These are phyloP conservation scores for Hypoxylon sp. DNA, from an alignment of 2,329 filamentous ascomycete species.

Conservation along the genomic window DNA sequence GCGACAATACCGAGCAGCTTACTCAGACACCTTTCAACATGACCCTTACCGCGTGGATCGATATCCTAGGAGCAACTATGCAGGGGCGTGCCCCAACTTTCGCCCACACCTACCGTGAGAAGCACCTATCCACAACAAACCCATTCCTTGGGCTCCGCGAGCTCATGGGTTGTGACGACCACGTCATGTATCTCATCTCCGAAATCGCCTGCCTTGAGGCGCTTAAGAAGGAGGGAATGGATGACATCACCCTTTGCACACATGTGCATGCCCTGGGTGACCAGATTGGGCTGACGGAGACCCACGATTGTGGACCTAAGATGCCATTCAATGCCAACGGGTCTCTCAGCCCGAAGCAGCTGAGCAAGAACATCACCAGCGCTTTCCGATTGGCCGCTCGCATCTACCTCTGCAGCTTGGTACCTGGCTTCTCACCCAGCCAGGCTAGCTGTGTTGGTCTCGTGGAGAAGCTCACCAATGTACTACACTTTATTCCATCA, in stretches of 20 bases:
- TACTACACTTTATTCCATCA: constrained; percentile 85
- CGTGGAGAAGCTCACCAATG: constrained; percentile 81
- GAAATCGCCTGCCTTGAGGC: constrained; percentile 97
- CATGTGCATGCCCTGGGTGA: constrained; percentile 90
- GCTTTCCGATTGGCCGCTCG: constrained; percentile 93
- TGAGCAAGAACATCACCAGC: constrained; percentile 89
- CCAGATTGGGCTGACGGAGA: constrained; percentile 87
- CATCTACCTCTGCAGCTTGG: constrained; percentile 96
- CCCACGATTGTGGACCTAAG: constrained; percentile 70
- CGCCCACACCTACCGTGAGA: constrained; percentile 94
- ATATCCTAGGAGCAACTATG: constrained; percentile 96
- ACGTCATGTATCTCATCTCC: constrained; percentile 97
- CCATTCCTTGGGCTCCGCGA: constrained; percentile 82
- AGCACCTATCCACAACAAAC: constrained; percentile 80
- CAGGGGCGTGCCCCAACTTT: constrained; percentile 87
- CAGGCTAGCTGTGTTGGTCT: constrained; percentile 82
- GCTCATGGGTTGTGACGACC: constrained; percentile 97
- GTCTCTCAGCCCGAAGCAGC: constrained; percentile 83
- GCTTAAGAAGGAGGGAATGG: constrained; percentile 85
- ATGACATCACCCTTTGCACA: constrained; percentile 87
- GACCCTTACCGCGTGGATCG: constrained; percentile 94
- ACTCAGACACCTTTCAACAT: constrained; percentile 90
- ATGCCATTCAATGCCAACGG: constrained; percentile 77
- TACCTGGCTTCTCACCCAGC: constrained; percentile 85
- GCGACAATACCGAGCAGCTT: constrained; percentile 71